Base-by-base conservation (phyloP, 495 filamentous ascomycete genomes). In the Oidiodendron maius region DNA sequence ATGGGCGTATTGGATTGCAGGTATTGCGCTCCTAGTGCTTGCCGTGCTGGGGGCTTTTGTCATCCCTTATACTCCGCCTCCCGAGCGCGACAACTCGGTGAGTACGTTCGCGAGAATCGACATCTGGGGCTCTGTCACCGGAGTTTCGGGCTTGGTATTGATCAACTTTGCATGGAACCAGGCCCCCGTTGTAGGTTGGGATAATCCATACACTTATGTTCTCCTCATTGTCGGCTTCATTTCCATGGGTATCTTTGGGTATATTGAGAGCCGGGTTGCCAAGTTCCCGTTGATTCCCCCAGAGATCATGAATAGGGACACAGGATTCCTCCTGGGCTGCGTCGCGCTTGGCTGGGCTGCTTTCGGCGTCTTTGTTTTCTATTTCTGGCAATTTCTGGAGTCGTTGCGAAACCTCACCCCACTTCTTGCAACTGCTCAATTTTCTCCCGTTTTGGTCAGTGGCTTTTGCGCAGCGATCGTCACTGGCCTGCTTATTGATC, bases 111-210 rank as follows among this genome's bases (percentile, higher is more conserved):
- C 47, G 20, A 57, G 25, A 4, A 52, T 83, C 12, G 83, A 87
- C 55, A 51, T 67, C 8, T 24, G 68, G 0, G 81, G 80, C 1
- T 69, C 67, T 4, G 23, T 67, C 1, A 63, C 66, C 9, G 82
- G 81, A n/a, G 71, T 86, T 1, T 51, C 64, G 1, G 76, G 64
- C 17, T 61, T 87, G 15, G 59, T 83, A 2, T 62, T 86, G 3
- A 50, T 81, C 60, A 81, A 81, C 52, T 71, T 82, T 46, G 66
- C 76, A 1, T 79, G 71, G 77, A 85, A 84, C 46, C 80, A 84
- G 50, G 82, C 67, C 0, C 66, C 79, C 0, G 52, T 76, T 12
- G 76, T 76, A 1, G 79, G 79, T 6, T 87, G 82, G 83, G 28
- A 52, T 12, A 60, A 62, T 15, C 69, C 77, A 0, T 77, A 82